These are phyloP conservation scores for Thermothelomyces thermophilus DNA, from an alignment of 2,329 filamentous ascomycete species.

Conservation along the genomic window DNA sequence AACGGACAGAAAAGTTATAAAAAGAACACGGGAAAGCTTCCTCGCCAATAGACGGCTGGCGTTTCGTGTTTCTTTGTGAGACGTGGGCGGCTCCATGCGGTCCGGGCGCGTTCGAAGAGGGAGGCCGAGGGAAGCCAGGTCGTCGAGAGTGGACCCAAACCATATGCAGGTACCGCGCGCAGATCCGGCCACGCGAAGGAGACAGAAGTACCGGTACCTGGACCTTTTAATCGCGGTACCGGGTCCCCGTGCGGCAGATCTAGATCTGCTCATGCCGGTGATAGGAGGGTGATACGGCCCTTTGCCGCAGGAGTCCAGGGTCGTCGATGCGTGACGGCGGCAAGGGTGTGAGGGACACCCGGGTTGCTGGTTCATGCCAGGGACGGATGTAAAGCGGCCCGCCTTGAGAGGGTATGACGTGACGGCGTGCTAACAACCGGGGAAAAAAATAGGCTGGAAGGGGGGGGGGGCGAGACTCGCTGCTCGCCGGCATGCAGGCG, in stretches of 20 bases:
- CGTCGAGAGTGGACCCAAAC: conserved; percentile 19
- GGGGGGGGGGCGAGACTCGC: no score
- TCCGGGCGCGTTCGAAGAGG: conserved; percentile 1
- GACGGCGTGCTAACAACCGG: neutral
- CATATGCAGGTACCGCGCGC: conserved; percentile 22
- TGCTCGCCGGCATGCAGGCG: neutral
- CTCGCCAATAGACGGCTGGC: neutral
- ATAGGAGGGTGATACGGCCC: conserved; percentile 14
- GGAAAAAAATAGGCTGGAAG: no score
- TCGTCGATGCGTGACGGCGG: conserved; percentile 16
- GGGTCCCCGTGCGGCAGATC: conserved; percentile 3
- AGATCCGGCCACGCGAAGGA: neutral
- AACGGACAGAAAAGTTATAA: no score
- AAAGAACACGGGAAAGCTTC: no score
- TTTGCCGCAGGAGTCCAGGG: conserved; percentile 15
- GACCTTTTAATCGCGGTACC: conserved; percentile 2
- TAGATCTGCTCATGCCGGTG: conserved; percentile 13
- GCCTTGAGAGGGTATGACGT: neutral
- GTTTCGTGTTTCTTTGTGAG: neutral
- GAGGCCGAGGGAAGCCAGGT: conserved; percentile 4
- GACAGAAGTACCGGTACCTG: conserved; percentile 18
- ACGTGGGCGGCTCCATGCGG: neutral
- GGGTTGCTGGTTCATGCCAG: neutral
- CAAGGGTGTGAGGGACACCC: conserved; percentile 7
- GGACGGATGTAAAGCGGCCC: neutral